Conservation (phyloP, 352 stramenopile genomes). For the Globisporangium recalcitrans region DNA sequence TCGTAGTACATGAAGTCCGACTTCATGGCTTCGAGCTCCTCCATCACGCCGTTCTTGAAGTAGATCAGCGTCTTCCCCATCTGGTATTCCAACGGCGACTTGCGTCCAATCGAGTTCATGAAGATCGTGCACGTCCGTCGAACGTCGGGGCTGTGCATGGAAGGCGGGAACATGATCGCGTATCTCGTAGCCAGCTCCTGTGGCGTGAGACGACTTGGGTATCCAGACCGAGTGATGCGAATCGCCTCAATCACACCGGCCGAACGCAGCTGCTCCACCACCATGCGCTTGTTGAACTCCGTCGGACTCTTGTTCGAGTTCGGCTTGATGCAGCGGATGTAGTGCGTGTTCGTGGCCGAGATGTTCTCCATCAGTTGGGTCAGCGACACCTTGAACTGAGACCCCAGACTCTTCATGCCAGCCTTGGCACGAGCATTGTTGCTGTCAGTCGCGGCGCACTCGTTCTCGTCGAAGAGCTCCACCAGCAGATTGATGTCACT, state of each 20-base stretch:
- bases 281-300: conserved; percentile 89
- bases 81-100: conserved; percentile 83
- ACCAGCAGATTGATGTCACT: conserved; percentile 63
- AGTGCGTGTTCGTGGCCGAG: conserved; percentile 76
- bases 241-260: conserved; percentile 91
- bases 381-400: conserved; percentile 83
- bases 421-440: conserved; percentile 46
- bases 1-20: conserved; percentile 90
- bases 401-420: conserved; percentile 67
- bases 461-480: conserved; percentile 71
- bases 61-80: conserved; percentile 95
- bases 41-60: conserved; percentile 94
- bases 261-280: conserved; percentile 88
- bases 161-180: conserved; percentile 86
- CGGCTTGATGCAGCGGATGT: conserved; percentile 87
- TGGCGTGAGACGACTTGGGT: conserved; percentile 89
- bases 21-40: conserved; percentile 92
- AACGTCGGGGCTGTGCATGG: conserved; percentile 77
- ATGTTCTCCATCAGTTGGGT: conserved; percentile 87
- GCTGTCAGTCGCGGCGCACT: conserved; percentile 27
- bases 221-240: conserved; percentile 87
- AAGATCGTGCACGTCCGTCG: conserved; percentile 74
- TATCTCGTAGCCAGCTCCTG: conserved; percentile 78
- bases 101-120: conserved; percentile 78
- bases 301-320: conserved; percentile 84